Conservation (phyloP, 331 rosid species). For the Pyracantha coccinea region DNA sequence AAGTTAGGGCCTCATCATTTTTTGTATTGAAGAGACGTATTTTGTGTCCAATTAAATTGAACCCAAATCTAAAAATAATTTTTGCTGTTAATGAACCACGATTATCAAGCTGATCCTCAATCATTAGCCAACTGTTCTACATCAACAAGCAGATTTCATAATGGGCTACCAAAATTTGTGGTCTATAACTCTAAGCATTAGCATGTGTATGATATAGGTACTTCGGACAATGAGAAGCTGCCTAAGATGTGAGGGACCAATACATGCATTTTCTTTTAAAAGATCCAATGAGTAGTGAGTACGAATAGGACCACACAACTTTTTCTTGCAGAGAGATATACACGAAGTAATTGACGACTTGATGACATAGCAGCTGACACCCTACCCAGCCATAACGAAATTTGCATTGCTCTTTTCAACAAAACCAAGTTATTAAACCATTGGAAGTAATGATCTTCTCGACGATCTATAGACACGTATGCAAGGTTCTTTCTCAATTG, state of each 20-base stretch:
- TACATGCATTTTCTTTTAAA: constrained; percentile 8
- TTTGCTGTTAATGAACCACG: not conserved
- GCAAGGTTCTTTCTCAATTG: not conserved
- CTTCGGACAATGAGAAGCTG: constrained; percentile 30
- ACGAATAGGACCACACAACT: constrained; percentile 68
- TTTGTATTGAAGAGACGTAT: no score
- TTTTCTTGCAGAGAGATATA: constrained; percentile 69
- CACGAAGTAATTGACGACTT: constrained; percentile 37
- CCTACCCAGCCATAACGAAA: not conserved
- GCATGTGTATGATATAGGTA: constrained; percentile 42
- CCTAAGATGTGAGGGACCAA: constrained; percentile 56
- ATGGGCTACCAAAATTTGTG: constrained; percentile 54
- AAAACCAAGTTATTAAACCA: not conserved
- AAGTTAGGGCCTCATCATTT: not conserved
- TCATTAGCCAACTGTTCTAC: not conserved
- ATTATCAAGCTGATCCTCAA: not conserved
- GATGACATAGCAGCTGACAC: constrained; percentile 24
- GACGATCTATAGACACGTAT: not conserved
- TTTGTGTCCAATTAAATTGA: not conserved
- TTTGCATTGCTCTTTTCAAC: constrained; percentile 22
- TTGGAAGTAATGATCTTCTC: not conserved
- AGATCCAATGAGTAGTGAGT: constrained; percentile 19
- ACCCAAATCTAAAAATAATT: not conserved
- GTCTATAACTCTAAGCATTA: constrained; percentile 24
- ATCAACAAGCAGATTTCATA: not conserved